Percentiles rank a stretch among this genome's conserved stretches.
Conservation (phyloP, 257 asterid species). For the Solanum pinnatisectum region DNA sequence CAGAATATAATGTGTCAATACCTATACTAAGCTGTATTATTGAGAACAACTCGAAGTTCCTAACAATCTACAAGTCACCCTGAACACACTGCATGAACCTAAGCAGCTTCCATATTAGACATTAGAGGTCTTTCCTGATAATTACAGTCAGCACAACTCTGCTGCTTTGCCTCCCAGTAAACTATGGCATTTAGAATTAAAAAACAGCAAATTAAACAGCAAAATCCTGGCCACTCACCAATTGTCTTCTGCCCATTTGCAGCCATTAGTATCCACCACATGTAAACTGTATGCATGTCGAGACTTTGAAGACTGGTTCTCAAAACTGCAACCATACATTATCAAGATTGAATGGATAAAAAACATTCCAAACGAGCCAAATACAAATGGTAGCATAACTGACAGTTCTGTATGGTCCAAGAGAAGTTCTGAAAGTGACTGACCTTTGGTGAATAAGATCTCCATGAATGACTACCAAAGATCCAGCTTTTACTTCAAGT, state of each 20-base stretch:
- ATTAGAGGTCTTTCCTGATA: background rate
- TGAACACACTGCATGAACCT: background rate
- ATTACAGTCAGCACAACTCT: background rate
- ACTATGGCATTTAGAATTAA: background rate
- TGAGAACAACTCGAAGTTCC: background rate
- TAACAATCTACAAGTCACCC: background rate
- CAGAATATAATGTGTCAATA: background rate
- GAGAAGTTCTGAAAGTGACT: background rate
- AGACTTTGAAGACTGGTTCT: constrained; percentile 69
- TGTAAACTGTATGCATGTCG: constrained; percentile 90
- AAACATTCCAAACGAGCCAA: background rate
- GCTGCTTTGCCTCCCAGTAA: background rate
- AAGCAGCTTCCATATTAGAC: background rate
- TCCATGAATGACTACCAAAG: constrained; percentile 72
- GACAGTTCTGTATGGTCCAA: background rate
- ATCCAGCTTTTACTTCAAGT: constrained; percentile 69
- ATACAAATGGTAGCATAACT: background rate
- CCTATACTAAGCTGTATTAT: background rate
- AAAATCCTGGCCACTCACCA: constrained; percentile 43
- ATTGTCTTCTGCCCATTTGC: constrained; percentile 80
- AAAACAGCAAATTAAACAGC: background rate
- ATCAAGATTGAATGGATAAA: background rate
- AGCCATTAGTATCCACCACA: constrained; percentile 77
- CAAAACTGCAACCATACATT: constrained; percentile 39
- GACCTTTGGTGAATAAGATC: constrained; percentile 80